A percentile compares a stretch with the other conserved stretches of the same genome.
Evolutionary conservation across 208 protist species (phyloP).

Genomic region (Tetramitus jugosus): DNA sequence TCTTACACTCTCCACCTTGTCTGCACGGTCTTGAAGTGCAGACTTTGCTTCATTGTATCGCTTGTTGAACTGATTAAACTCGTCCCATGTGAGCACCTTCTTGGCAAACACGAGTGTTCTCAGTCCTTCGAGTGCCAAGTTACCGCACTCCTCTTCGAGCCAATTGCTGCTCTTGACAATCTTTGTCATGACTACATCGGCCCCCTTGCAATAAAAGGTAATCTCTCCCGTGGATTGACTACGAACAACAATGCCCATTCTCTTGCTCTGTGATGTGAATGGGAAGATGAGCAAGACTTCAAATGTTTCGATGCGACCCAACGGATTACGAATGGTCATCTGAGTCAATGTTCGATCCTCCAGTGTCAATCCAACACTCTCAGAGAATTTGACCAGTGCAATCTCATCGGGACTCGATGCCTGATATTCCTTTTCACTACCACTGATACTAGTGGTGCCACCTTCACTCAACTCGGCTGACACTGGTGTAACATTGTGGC

Average conservation of each 20-base stretch:
- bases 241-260: constrained; percentile 95
- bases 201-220: constrained; percentile 91
- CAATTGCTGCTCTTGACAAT: constrained; percentile 76
- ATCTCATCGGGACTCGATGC: constrained; percentile 86
- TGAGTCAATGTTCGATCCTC: neutral
- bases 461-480: neutral
- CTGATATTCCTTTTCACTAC: constrained; percentile 58
- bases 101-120: constrained; percentile 53
- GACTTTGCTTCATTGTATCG: constrained; percentile 49
- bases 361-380: constrained; percentile 56
- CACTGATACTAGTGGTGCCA: constrained; percentile 39
- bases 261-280: constrained; percentile 93
- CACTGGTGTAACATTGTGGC: constrained; percentile 93
- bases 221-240: constrained; percentile 52
- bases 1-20: constrained; percentile 61
- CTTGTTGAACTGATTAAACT: constrained; percentile 70
- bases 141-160: constrained; percentile 89
- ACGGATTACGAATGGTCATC: neutral
- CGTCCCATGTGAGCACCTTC: constrained; percentile 60
- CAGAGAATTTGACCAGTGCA: constrained; percentile 87
- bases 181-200: constrained; percentile 77
- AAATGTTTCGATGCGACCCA: constrained; percentile 46
- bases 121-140: constrained; percentile 82
- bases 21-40: constrained; percentile 42
- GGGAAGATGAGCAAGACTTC: constrained; percentile 92